phyloP scores from a whole-genome alignment of 2,329 filamentous ascomycete genomes.

The Dothistroma pini region DNA sequence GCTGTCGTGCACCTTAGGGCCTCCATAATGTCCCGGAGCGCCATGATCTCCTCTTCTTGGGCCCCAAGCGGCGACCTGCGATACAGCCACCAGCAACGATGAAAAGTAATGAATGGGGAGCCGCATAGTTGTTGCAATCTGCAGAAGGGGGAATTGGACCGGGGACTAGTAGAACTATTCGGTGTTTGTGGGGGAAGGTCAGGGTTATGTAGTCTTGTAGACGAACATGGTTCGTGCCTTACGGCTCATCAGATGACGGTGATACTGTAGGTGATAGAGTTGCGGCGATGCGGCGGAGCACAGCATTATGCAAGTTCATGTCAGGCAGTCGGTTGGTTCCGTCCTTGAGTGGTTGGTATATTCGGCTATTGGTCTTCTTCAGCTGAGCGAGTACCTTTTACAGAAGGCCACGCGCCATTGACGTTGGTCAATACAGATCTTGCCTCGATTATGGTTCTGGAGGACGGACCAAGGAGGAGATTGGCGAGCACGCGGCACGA shows the following conservation, averaged over 20 bases:
- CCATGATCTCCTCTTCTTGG: constrained; percentile 10
- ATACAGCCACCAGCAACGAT: constrained; percentile 5
- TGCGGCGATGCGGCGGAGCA: neutral
- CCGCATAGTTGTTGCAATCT: neutral
- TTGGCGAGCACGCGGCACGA: neutral
- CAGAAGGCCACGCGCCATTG: neutral
- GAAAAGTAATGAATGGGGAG: neutral
- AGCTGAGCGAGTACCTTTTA: neutral
- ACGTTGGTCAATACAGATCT: neutral
- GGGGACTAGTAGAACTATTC: neutral
- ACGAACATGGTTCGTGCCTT: neutral
- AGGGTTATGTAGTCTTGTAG: neutral
- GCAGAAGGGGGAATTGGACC: neutral
- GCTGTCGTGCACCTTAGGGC: constrained; percentile 22
- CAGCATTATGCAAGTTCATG: neutral
- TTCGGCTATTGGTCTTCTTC: neutral
- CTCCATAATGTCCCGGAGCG: constrained; percentile 20
- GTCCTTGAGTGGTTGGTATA: neutral
- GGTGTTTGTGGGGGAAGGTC: neutral
- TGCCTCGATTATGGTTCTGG: neutral
- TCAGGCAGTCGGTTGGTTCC: neutral
- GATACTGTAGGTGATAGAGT: neutral
- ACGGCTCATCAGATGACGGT: neutral
- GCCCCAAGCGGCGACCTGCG: constrained; percentile 15
- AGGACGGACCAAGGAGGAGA: neutral